Percentiles rank a stretch among this genome's conserved stretches.
Conservation (phyloP, 2,329 filamentous ascomycete genomes). For the Fusarium nanum region DNA sequence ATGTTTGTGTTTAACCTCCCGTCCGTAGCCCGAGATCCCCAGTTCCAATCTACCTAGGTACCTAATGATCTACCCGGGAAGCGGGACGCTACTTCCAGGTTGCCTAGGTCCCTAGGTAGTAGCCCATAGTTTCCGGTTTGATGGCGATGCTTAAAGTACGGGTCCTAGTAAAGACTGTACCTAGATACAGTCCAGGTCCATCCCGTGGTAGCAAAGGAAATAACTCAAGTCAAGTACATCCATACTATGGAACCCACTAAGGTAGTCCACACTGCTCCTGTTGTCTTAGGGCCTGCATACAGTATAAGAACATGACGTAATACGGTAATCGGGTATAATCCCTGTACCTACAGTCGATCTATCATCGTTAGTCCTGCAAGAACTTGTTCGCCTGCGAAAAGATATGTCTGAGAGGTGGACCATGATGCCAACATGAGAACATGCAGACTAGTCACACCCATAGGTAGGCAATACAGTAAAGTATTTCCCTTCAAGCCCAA, state of each 20-base stretch:
- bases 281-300: no score
- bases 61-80: no score
- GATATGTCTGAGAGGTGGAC: not conserved
- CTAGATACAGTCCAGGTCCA: not conserved
- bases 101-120: not conserved
- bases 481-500: not conserved
- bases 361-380: not conserved
- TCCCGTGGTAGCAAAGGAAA: no score
- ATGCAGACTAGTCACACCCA: not conserved
- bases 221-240: no score
- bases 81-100: no score
- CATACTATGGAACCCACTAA: no score
- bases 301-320: conserved; percentile 12
- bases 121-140: not conserved
- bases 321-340: conserved; percentile 1
- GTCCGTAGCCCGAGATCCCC: conserved; percentile 1
- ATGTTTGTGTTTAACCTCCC: not conserved
- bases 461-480: not conserved
- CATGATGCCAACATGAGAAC: conserved; percentile 16
- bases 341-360: conserved; percentile 3
- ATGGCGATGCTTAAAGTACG: not conserved
- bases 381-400: conserved; percentile 6
- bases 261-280: no score
- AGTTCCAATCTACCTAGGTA: not conserved
- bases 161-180: not conserved